Conservation (phyloP, 2,329 filamentous ascomycete genomes). For the Leptographium radiaticola region DNA sequence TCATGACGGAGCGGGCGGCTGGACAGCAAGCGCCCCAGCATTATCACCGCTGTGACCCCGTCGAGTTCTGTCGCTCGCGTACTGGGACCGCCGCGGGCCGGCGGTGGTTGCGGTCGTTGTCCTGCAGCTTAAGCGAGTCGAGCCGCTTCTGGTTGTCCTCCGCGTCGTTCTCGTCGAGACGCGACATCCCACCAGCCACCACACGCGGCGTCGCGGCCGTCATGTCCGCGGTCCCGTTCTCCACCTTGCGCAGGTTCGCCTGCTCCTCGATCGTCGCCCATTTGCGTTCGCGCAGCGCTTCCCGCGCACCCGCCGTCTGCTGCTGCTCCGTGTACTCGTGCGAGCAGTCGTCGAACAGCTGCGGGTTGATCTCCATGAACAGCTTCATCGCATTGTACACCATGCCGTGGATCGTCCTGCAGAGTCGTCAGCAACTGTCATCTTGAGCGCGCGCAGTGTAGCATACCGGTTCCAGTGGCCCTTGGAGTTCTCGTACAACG, state of each 20-base stretch:
- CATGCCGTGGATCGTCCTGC: constrained; percentile 96
- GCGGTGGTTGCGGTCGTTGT: constrained; percentile 51
- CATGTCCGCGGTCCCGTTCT: constrained; percentile 21
- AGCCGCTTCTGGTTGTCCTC: constrained; percentile 79
- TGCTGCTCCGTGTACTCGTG: constrained; percentile 96
- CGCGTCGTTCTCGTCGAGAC: constrained; percentile 65
- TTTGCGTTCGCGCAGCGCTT: constrained; percentile 69
- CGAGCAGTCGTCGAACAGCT: constrained; percentile 96
- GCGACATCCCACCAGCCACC: constrained; percentile 30
- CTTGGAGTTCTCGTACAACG: constrained; percentile 96
- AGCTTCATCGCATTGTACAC: constrained; percentile 99
- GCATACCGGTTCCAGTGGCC: constrained; percentile 90
- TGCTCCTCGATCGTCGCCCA: constrained; percentile 80
- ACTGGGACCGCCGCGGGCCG: constrained; percentile 24
- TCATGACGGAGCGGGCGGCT: background rate
- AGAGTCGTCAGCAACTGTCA: background rate
- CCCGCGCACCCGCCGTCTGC: constrained; percentile 75
- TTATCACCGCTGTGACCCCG: constrained; percentile 38
- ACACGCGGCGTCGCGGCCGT: constrained; percentile 20
- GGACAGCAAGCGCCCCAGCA: background rate
- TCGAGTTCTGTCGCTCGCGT: constrained; percentile 46
- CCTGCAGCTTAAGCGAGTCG: constrained; percentile 81
- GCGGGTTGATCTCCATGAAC: constrained; percentile 99
- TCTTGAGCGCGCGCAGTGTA: no score
- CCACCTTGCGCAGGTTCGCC: constrained; percentile 52